A percentile compares a stretch with the other conserved stretches of the same genome.
Evolutionary conservation across 768 basidiomycete genomes (phyloP).

Genomic region (Leccinum aurantiacum): DNA sequence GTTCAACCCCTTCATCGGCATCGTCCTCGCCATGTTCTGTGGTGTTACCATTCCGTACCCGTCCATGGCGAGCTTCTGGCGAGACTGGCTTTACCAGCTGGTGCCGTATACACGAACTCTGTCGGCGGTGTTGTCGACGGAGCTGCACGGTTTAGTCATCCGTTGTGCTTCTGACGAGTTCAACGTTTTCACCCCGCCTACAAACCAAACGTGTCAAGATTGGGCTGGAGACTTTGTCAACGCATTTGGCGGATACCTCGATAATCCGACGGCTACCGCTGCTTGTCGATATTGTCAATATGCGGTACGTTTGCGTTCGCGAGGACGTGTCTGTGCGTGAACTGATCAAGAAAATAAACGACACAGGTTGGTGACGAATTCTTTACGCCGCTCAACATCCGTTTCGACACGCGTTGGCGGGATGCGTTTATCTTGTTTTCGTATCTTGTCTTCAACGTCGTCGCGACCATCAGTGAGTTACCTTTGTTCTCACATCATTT

Average conservation of each 20-base stretch:
- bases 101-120: conserved; percentile 70
- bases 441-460: conserved; percentile 71
- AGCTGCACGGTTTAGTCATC: conserved; percentile 69
- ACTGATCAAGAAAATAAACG: neutral
- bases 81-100: conserved; percentile 74
- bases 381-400: conserved; percentile 66
- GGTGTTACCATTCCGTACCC: conserved; percentile 78
- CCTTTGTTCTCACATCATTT: too few relatives aligned
- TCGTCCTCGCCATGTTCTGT: conserved; percentile 71
- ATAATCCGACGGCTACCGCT: conserved; percentile 58
- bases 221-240: conserved; percentile 73
- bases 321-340: neutral
- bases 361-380: conserved; percentile 63
- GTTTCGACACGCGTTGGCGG: conserved; percentile 61
- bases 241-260: conserved; percentile 69
- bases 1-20: conserved; percentile 73
- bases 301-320: conserved; percentile 27
- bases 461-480: conserved; percentile 51
- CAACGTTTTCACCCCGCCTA: conserved; percentile 67
- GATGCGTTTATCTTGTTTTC: conserved; percentile 67
- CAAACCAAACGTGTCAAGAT: conserved; percentile 64
- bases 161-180: conserved; percentile 69
- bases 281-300: conserved; percentile 77
- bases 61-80: conserved; percentile 64
- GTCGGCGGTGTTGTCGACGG: conserved; percentile 73